Conservation (phyloP, 1,284 basidiomycete genomes). For the Porodaedalea pini region DNA sequence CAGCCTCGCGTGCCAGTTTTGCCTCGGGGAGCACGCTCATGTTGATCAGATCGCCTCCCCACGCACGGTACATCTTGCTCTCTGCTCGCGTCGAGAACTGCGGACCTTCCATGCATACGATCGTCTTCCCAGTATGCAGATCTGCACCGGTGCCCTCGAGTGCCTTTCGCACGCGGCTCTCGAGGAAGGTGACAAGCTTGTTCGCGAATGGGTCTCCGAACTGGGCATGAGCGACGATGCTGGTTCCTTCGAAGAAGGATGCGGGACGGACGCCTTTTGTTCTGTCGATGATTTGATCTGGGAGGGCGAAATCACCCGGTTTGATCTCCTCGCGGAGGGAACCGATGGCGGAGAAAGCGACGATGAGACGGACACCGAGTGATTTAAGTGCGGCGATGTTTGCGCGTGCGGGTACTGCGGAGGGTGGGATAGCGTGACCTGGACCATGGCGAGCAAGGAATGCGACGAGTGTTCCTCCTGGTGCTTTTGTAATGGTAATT, state of each 20-base stretch:
- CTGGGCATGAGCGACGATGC: slow-evolving; percentile 86
- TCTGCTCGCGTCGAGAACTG: slow-evolving; percentile 95
- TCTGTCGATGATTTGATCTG: slow-evolving; percentile 93
- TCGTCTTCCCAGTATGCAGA: slow-evolving; percentile 78
- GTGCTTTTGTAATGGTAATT: slow-evolving; percentile 82
- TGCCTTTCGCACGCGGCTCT: slow-evolving; percentile 60
- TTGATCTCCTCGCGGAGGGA: slow-evolving; percentile 92
- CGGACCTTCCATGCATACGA: slow-evolving; percentile 97
- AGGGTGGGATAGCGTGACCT: slow-evolving; percentile 73
- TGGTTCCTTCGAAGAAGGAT: slow-evolving; percentile 83
- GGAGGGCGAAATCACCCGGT: slow-evolving; percentile 89
- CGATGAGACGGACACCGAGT: slow-evolving; percentile 83
- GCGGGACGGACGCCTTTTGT: slow-evolving; percentile 88
- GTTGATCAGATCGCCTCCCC: slow-evolving; percentile 94
- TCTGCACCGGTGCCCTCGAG: slow-evolving; percentile 57
- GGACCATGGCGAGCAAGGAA: slow-evolving; percentile 91
- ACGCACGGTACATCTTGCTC: slow-evolving; percentile 88
- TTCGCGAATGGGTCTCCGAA: slow-evolving; percentile 89
- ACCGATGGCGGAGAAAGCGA: slow-evolving; percentile 96
- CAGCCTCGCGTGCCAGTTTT: slow-evolving; percentile 93
- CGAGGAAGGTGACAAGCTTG: slow-evolving; percentile 68
- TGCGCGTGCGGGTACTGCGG: slow-evolving; percentile 78
- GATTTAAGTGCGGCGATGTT: slow-evolving; percentile 96
- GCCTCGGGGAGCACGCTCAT: slow-evolving; percentile 96
- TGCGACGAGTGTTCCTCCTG: slow-evolving; percentile 76